A percentile compares a stretch with the other conserved stretches of the same genome.
Evolutionary conservation across 73 alveolate genomes (phyloP).

Genomic region (Diophrys appendiculata): DNA sequence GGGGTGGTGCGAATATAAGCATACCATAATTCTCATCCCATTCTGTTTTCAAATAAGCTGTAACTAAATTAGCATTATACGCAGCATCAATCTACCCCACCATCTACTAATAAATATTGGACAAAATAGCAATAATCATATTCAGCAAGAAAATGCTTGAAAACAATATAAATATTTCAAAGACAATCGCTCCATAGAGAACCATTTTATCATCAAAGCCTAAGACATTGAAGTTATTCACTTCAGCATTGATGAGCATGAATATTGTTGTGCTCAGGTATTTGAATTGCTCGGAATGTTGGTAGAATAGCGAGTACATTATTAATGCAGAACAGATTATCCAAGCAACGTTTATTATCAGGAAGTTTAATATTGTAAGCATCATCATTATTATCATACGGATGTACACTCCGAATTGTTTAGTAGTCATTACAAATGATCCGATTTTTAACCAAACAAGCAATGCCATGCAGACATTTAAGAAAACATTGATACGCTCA

Average conservation of each 20-base stretch:
- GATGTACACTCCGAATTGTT: slow-evolving; percentile 30
- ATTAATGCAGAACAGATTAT: slow-evolving; percentile 26
- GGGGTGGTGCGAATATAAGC: slow-evolving; percentile 50
- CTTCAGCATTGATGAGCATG: slow-evolving; percentile 19
- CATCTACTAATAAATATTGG: slow-evolving; percentile 30
- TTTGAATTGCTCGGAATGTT: slow-evolving; percentile 9
- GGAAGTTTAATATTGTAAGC: slow-evolving; percentile 14
- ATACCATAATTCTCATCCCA: slow-evolving; percentile 54
- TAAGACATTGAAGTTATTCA: slow-evolving; percentile 25
- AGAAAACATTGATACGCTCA: slow-evolving; percentile 11
- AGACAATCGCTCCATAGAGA: slow-evolving; percentile 34
- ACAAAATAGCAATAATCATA: slow-evolving; percentile 43
- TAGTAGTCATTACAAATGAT: slow-evolving; percentile 17
- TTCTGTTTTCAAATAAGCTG: slow-evolving; percentile 1
- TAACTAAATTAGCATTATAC: slow-evolving; percentile 46
- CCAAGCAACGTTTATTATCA: slow-evolving; percentile 21
- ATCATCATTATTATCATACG: slow-evolving; percentile 35
- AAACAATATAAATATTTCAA: slow-evolving; percentile 7
- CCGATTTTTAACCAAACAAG: slow-evolving; percentile 36
- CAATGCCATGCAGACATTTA: slow-evolving; percentile 12
- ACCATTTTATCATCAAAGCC: slow-evolving; percentile 3
- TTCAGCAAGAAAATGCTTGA: slow-evolving; percentile 41
- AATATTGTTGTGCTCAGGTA: not conserved
- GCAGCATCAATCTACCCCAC: slow-evolving; percentile 37
- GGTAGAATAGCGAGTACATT: slow-evolving; percentile 19